Evolutionary conservation across 1,284 basidiomycete species (phyloP).

Genomic region (Ustilago crameri): DNA sequence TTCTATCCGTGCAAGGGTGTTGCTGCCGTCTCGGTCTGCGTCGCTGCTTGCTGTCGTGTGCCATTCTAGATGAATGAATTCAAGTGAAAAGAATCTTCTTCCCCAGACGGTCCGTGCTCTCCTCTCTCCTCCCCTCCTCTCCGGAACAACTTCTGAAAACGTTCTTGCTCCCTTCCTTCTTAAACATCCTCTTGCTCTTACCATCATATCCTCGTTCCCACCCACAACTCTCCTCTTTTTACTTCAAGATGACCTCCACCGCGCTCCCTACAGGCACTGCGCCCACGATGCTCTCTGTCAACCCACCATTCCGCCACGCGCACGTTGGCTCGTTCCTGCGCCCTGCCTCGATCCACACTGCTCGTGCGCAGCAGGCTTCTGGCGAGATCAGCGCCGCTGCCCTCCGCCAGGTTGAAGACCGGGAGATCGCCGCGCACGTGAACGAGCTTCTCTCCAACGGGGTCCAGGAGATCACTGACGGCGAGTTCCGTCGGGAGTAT

Average conservation of each 20-base stretch:
- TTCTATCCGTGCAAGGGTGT: no score
- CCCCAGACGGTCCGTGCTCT: not conserved
- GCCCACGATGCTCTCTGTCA: conserved; percentile 18
- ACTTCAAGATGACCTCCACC: conserved; percentile 17
- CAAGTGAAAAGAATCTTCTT: not conserved
- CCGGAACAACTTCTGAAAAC: no score
- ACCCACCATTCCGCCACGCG: conserved; percentile 49
- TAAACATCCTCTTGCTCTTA: no score
- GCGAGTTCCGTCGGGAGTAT: conserved; percentile 70
- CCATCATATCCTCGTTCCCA: not conserved
- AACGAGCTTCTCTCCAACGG: conserved; percentile 72
- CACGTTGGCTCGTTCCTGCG: conserved; percentile 71
- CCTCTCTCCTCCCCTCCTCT: not conserved
- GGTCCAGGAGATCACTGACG: conserved; percentile 75
- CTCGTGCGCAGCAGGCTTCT: conserved; percentile 70
- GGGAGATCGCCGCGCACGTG: conserved; percentile 73
- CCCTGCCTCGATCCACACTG: conserved; percentile 72
- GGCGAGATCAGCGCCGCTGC: conserved; percentile 70
- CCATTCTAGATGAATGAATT: not conserved
- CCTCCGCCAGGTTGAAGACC: conserved; percentile 72
- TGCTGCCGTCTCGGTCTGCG: not conserved
- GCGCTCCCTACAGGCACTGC: conserved; percentile 28
- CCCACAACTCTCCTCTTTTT: not conserved
- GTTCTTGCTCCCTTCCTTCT: not conserved
- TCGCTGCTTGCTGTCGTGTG: conserved; percentile 4